These are phyloP conservation scores for Radiomyces spectabilis DNA, from an alignment of 192 early-diverging fungal species.

Conservation along the genomic window DNA sequence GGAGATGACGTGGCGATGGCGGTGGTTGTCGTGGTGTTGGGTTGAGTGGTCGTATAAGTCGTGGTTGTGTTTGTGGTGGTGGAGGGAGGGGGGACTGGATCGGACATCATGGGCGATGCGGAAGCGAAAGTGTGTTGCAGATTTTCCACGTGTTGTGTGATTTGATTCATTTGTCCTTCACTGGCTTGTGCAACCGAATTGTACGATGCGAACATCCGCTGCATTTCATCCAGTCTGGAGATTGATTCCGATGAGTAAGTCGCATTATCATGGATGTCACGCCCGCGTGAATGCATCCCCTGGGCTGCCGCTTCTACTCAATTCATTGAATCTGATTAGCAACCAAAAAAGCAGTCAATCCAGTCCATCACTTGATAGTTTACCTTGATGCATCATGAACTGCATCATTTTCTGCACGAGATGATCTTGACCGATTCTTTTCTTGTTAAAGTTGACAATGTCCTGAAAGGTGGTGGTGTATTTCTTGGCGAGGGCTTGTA, in stretches of 20 bases:
- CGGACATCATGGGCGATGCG: slow-evolving; percentile 2
- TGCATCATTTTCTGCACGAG: slow-evolving; percentile 35
- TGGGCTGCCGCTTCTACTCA: no score
- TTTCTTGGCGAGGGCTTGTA: slow-evolving; percentile 17
- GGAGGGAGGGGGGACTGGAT: neutral
- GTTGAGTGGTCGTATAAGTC: neutral
- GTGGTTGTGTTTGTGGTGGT: neutral
- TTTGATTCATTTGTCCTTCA: slow-evolving; percentile 20
- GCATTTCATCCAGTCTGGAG: neutral
- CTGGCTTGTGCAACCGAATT: slow-evolving; percentile 9
- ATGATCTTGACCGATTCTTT: slow-evolving; percentile 39
- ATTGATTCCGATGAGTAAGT: neutral
- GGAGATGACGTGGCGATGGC: neutral
- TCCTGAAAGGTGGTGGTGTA: slow-evolving; percentile 25
- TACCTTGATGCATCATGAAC: slow-evolving; percentile 21
- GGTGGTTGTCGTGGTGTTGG: neutral
- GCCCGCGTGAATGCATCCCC: no score
- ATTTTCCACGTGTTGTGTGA: slow-evolving; percentile 11
- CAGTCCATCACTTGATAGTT: neutral
- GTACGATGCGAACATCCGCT: neutral
- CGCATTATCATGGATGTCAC: neutral
- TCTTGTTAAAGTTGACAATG: slow-evolving; percentile 33
- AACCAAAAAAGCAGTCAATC: no score
- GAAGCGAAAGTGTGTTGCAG: slow-evolving; percentile 21
- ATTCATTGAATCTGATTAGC: no score